A percentile compares a stretch with the other conserved stretches of the same genome.
Evolutionary conservation across 352 stramenopile genomes (phyloP).

Genomic region (Phytophthora litchii): DNA sequence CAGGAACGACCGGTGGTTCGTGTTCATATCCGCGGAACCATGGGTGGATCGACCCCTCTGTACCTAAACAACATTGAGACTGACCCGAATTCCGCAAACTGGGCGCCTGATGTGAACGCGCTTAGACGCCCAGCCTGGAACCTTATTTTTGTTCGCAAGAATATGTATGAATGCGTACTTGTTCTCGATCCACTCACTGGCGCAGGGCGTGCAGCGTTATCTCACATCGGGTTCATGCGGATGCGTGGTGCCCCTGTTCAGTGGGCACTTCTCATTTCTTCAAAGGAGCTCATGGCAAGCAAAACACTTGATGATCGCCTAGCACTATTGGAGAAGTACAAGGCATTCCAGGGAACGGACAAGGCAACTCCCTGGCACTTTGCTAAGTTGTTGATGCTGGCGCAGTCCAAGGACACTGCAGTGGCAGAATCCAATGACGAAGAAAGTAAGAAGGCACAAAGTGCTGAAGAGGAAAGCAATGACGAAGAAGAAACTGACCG

Average conservation of each 20-base stretch:
- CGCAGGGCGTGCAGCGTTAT: slow-evolving; percentile 50
- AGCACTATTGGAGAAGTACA: slow-evolving; percentile 49
- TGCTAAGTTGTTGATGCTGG: slow-evolving; percentile 75
- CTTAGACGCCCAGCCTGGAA: slow-evolving; percentile 73
- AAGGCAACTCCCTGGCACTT: slow-evolving; percentile 80
- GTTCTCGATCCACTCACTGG: slow-evolving; percentile 69
- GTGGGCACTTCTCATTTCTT: slow-evolving; percentile 76
- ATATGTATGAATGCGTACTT: slow-evolving; percentile 88
- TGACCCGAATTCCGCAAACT: slow-evolving; percentile 55
- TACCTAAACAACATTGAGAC: slow-evolving; percentile 88
- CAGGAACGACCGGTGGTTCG: slow-evolving; percentile 52
- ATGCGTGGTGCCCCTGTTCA: slow-evolving; percentile 78
- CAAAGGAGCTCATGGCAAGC: slow-evolving; percentile 65
- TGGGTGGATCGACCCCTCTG: slow-evolving; percentile 62
- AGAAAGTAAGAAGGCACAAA: slow-evolving; percentile 18
- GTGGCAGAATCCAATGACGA: slow-evolving; percentile 16
- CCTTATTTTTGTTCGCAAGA: slow-evolving; percentile 84
- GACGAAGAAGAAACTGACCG: slow-evolving; percentile 19
- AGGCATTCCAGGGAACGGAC: slow-evolving; percentile 38
- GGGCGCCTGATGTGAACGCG: slow-evolving; percentile 50
- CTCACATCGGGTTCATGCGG: slow-evolving; percentile 71
- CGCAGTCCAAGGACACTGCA: slow-evolving; percentile 57
- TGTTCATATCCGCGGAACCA: slow-evolving; percentile 67
- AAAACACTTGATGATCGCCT: slow-evolving; percentile 48
- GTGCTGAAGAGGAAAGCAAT: slow-evolving; percentile 13